Base-by-base conservation (phyloP, 1,139 yeast genomes). In the Pichia sp. region DNA sequence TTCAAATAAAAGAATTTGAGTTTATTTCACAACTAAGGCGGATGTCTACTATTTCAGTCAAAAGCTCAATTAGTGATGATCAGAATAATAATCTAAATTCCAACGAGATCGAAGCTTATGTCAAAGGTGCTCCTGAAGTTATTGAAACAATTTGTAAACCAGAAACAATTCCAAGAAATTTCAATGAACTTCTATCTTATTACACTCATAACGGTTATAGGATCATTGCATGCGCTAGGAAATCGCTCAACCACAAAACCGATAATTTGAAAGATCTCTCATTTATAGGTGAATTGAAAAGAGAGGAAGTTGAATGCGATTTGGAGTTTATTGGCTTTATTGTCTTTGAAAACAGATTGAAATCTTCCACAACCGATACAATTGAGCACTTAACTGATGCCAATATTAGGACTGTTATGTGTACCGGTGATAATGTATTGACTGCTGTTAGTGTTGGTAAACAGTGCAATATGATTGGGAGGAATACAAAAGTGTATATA, bases 121-220 rank as follows among this genome's bases (percentile, higher is more conserved):
- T 94, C 11, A 92, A 92, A 60, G 99, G 99, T 43, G 98, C 99
- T 0, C 99, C 99, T 0, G 99, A 92, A 62, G 86, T 90, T n/a
- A 85, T 92, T 74, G 69, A 73, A 35, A 84, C 80, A 31, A 78
- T 92, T 37, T 92, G 98, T 64, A 66, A 68, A 23, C 76, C 79
- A 2, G 77, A 75, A 27, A 68, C 90, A 0, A 64, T 94, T 39
- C 98, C 99, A 0, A 60, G 63, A 1, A 77, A 88, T 57, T 94
- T 77, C 60, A 83, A 83, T 29, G 85, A 83, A 38, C 61, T 85
- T 27, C 69, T 94, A 37, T 83, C 86, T 56, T 73, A 81, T 48
- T 94, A 92, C 60, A 92, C 98, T 0, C 97, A 88, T 59, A 78
- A 81, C 44, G 99, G 99, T 0, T 88, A 80, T 60, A 78, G 99